Conservation (phyloP, 345 rosid genomes). For the Geranium brycei region DNA sequence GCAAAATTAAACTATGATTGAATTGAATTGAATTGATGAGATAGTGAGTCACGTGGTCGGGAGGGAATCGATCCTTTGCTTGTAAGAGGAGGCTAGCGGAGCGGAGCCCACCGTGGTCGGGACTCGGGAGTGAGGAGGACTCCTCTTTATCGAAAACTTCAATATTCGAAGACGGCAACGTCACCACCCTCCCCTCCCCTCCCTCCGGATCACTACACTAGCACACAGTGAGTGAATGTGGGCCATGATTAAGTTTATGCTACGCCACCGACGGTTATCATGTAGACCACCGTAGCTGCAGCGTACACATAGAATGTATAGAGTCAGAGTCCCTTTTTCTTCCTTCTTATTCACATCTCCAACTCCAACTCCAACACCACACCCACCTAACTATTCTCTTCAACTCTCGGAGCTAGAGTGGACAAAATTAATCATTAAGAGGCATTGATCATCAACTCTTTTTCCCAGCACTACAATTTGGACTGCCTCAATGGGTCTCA, state of each 20-base stretch:
- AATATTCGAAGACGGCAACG: slow-evolving; percentile 1
- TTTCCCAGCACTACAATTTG: background rate
- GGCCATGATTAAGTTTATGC: slow-evolving; percentile 2
- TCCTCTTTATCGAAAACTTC: slow-evolving; percentile 58
- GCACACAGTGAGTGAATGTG: too few relatives aligned
- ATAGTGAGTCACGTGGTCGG: background rate
- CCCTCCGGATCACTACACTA: too few relatives aligned
- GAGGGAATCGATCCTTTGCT: slow-evolving; percentile 80
- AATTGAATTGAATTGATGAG: too few relatives aligned
- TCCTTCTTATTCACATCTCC: slow-evolving; percentile 53
- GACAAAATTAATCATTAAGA: background rate
- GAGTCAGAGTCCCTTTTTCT: slow-evolving; percentile 15
- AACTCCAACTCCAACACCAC: background rate
- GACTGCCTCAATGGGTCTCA: slow-evolving; percentile 32
- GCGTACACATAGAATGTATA: background rate
- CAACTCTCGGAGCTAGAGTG: background rate
- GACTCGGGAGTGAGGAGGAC: slow-evolving; percentile 17
- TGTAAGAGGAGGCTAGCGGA: slow-evolving; percentile 40
- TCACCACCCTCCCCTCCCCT: background rate
- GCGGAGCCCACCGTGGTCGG: slow-evolving; percentile 42
- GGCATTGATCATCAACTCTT: too few relatives aligned
- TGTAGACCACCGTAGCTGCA: background rate
- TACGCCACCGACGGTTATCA: background rate
- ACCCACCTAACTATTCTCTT: slow-evolving; percentile 8
- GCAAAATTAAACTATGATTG: too few relatives aligned